phyloP scores from a whole-genome alignment of 1,284 basidiomycete species.

The Cryptococcus amylolentus region DNA sequence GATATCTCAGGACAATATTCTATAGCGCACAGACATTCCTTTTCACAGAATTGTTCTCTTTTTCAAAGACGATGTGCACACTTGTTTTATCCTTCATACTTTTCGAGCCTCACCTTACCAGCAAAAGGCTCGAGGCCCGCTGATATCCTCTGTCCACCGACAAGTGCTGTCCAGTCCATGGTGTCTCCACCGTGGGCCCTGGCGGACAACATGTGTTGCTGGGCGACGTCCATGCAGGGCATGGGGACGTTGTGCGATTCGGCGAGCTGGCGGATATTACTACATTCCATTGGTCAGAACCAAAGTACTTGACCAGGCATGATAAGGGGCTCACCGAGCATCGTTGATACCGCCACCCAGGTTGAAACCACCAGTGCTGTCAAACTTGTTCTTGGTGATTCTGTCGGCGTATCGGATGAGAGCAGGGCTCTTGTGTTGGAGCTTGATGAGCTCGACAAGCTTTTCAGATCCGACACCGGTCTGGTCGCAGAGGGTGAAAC shows the following conservation, averaged over 20 bases:
- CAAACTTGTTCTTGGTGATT: conserved; percentile 59
- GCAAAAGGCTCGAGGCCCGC: conserved; percentile 49
- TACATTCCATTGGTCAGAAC: conserved; percentile 1
- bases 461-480: conserved; percentile 68
- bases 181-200: conserved; percentile 56
- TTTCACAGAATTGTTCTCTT: background rate
- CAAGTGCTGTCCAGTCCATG: conserved; percentile 50
- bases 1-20: too few species aligned
- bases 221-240: conserved; percentile 68
- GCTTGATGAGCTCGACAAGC: conserved; percentile 59
- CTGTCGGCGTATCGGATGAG: conserved; percentile 29
- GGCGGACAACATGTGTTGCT: conserved; percentile 73
- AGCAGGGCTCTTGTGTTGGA: conserved; percentile 39
- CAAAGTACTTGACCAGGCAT: background rate
- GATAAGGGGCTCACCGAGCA: conserved; percentile 50
- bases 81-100: background rate
- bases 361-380: conserved; percentile 75
- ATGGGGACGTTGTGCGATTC: conserved; percentile 69
- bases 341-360: conserved; percentile 87
- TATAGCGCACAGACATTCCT: too few species aligned
- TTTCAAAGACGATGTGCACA: background rate
- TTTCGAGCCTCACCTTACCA: conserved; percentile 30
- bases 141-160: conserved; percentile 48
- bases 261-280: conserved; percentile 52
- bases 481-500: conserved; percentile 78